These are phyloP conservation scores for Tillandsia fasciculata DNA, from an alignment of 176 grass and related monocot genomes.

Conservation along the genomic window DNA sequence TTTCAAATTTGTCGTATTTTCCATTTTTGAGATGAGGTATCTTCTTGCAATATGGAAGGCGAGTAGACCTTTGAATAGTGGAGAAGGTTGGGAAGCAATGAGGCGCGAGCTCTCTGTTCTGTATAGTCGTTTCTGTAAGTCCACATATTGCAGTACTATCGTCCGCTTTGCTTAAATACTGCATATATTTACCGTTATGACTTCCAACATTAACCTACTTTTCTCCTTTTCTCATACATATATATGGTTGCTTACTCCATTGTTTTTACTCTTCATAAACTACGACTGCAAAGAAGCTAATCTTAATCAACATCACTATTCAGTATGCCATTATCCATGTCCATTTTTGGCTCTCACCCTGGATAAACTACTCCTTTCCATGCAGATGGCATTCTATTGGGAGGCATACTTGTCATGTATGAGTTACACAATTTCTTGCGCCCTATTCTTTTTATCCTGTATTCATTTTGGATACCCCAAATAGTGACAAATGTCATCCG, in stretches of 20 bases:
- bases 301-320: not conserved
- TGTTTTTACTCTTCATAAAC: not conserved
- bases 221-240: no score
- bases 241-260: not conserved
- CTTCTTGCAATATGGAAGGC: conserved; percentile 99
- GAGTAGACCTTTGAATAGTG: conserved; percentile 70
- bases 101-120: conserved; percentile 89
- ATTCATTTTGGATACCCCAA: conserved; percentile 97
- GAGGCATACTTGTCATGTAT: conserved; percentile 89
- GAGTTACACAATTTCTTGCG: conserved; percentile 79
- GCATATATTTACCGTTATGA: no score
- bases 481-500: conserved; percentile 84
- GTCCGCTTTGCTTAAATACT: no score
- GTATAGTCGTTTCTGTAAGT: conserved; percentile 99
- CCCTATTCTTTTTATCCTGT: conserved; percentile 64
- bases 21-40: conserved; percentile 99
- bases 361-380: conserved; percentile 1
- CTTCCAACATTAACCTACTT: no score
- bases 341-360: not conserved
- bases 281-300: no score
- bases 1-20: conserved; percentile 99
- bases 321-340: not conserved
- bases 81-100: conserved; percentile 95
- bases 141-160: not conserved
- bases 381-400: conserved; percentile 97